Evolutionary conservation across 306 rosid species (phyloP), one percentile per base, ranked within the genome.

Genomic region (Cicer cuneatum): DNA sequence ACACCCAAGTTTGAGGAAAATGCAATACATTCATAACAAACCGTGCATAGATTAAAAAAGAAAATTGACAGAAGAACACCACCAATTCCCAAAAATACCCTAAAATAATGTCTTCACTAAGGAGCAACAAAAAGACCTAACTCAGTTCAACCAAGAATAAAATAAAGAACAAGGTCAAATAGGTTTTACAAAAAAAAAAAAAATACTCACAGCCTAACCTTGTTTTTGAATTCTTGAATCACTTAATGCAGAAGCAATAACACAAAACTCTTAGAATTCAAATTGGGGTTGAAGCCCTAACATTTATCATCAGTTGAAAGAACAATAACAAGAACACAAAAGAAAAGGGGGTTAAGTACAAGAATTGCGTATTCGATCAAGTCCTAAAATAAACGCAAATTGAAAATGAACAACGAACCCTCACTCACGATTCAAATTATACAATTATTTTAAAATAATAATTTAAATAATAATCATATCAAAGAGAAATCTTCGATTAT

Each of bases 261-360:
- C 35, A 69, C 69, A 68, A 10, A 60, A 6, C 15, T 24, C 15
- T 35, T 13, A 2, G 11, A 74, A 82, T 64, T 41, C 29, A 59
- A 85, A 73, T 64, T 41, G 49, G 72, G 75, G 65, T 75, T 75
- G 39, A 52, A 75, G 75, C 69, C 88, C 84, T 43, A 81, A 78
- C 69, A 80, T 42, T 33, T 19, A 7, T 66, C 39, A 77, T 5
- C 62, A 72, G 51, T 35, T 12, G 24, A 40, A 16, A 11, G 37
- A 6, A 62, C 1, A 7, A 65, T 8, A 42, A 74, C 39, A 75
- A 1, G 10, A 11, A 4, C 45, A 16, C 39, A 16, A 0, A 51
- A 63, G 5, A 43, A 19, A 69, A 66, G 8, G 49, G 2, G 67
- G 7, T 1, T 21, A 59, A 67, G 73, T 16, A 65, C 41, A 49